These are phyloP conservation scores for Trichophaea hybrida DNA, from an alignment of 2,329 filamentous ascomycete species.

Conservation along the genomic window DNA sequence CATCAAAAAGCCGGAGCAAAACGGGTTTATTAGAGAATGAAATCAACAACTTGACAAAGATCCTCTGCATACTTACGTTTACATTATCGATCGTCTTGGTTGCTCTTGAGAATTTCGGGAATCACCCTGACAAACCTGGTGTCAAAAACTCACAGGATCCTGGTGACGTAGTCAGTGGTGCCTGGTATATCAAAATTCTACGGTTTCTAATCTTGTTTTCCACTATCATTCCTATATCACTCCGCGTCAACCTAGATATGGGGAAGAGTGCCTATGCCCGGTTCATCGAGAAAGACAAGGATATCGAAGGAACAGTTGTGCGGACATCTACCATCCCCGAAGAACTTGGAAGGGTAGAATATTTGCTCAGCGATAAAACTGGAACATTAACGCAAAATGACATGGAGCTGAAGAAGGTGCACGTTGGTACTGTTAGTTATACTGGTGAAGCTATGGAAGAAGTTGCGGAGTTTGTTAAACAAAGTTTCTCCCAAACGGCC, in stretches of 20 bases:
- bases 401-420: slow-evolving; percentile 98
- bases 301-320: slow-evolving; percentile 82
- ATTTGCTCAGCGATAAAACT: slow-evolving; percentile 91
- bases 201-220: slow-evolving; percentile 96
- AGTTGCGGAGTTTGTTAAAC: slow-evolving; percentile 69
- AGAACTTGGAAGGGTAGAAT: slow-evolving; percentile 88
- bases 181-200: slow-evolving; percentile 96
- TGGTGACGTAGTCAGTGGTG: slow-evolving; percentile 41
- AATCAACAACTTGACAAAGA: slow-evolving; percentile 94
- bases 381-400: slow-evolving; percentile 97
- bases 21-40: slow-evolving; percentile 87
- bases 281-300: slow-evolving; percentile 83
- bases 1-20: slow-evolving; percentile 81
- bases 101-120: slow-evolving; percentile 66
- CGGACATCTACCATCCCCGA: slow-evolving; percentile 95
- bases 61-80: slow-evolving; percentile 77
- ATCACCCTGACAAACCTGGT: slow-evolving; percentile 26
- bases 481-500: slow-evolving; percentile 49
- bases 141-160: slow-evolving; percentile 29
- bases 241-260: slow-evolving; percentile 92
- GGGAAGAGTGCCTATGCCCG: slow-evolving; percentile 92
- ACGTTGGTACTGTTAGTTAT: slow-evolving; percentile 94
- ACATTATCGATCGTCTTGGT: slow-evolving; percentile 78
- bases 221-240: slow-evolving; percentile 94
- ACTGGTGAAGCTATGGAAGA: slow-evolving; percentile 99